A percentile compares a stretch with the other conserved stretches of the same genome.
These are phyloP conservation scores for Opeltia flavorubescens DNA, from an alignment of 495 filamentous ascomycete species.

Conservation along the genomic window DNA sequence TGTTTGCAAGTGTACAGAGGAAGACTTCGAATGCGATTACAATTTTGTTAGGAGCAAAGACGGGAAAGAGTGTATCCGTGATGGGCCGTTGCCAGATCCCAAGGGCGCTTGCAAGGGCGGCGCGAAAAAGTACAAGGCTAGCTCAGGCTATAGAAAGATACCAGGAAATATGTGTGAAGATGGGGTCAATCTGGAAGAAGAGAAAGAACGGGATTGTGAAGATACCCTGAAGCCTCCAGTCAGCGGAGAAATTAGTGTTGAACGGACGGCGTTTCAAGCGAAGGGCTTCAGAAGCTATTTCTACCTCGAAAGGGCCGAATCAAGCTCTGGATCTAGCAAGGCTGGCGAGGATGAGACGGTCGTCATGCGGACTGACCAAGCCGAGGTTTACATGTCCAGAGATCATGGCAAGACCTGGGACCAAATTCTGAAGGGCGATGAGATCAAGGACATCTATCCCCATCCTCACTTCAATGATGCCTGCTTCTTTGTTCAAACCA, in stretches of 20 bases:
- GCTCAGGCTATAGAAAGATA: conserved; percentile 82
- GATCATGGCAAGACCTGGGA: conserved; percentile 84
- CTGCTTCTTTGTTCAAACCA: conserved; percentile 68
- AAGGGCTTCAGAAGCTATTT: conserved; percentile 45
- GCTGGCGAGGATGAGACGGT: conserved; percentile 59
- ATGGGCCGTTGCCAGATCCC: conserved; percentile 34
- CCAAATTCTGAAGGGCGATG: conserved; percentile 42
- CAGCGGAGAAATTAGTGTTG: conserved; percentile 47
- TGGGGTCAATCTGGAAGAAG: conserved; percentile 29
- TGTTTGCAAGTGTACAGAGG: conserved; percentile 61
- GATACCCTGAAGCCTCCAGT: conserved; percentile 32
- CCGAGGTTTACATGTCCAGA: conserved; percentile 53
- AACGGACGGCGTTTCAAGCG: conserved; percentile 42
- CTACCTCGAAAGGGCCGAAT: conserved; percentile 71
- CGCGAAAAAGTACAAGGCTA: conserved; percentile 59
- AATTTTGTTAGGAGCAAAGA: conserved; percentile 61
- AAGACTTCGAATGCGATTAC: conserved; percentile 91
- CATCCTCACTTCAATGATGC: conserved; percentile 67
- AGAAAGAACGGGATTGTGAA: conserved; percentile 35
- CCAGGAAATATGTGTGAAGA: conserved; percentile 69
- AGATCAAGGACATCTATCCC: conserved; percentile 53
- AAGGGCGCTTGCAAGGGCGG: conserved; percentile 51
- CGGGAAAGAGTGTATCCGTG: conserved; percentile 46
- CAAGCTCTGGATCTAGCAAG: conserved; percentile 27
- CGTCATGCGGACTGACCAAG: conserved; percentile 54